These are phyloP conservation scores for Flaveria robusta DNA, from an alignment of 129 eudicot species.

Conservation along the genomic window DNA sequence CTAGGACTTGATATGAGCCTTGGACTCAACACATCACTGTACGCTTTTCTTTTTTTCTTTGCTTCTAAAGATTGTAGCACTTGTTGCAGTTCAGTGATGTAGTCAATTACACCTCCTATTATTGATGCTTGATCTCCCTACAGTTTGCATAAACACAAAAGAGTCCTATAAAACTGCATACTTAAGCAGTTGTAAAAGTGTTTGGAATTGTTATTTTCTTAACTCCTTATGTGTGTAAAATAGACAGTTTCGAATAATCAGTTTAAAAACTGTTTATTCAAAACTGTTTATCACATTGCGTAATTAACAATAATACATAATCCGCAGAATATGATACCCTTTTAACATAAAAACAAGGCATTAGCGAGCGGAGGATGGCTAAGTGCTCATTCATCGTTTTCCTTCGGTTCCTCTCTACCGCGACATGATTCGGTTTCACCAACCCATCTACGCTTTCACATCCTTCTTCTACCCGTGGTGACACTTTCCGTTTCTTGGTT, in stretches of 20 bases:
- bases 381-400: conserved; percentile 96
- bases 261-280: background rate
- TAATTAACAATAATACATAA: too few species aligned
- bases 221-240: background rate
- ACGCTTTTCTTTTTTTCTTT: conserved; percentile 82
- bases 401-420: conserved; percentile 91
- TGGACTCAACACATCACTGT: conserved; percentile 74
- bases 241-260: background rate
- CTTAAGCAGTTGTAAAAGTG: background rate
- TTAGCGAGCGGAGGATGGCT: conserved; percentile 71
- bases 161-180: background rate
- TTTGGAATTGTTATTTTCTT: background rate
- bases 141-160: conserved; percentile 11
- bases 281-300: background rate
- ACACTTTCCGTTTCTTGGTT: conserved; percentile 59
- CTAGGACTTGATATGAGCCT: conserved; percentile 76
- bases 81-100: conserved; percentile 87
- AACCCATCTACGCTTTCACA: conserved; percentile 43
- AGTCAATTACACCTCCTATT: conserved; percentile 91
- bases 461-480: conserved; percentile 7
- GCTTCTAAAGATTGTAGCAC: conserved; percentile 88
- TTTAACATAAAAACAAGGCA: conserved; percentile 96
- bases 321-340: conserved; percentile 38
- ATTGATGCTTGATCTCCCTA: conserved; percentile 99
- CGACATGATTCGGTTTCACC: conserved; percentile 62